phyloP scores from a whole-genome alignment of 495 filamentous ascomycete genomes.

The Pyrenula aspistea region DNA sequence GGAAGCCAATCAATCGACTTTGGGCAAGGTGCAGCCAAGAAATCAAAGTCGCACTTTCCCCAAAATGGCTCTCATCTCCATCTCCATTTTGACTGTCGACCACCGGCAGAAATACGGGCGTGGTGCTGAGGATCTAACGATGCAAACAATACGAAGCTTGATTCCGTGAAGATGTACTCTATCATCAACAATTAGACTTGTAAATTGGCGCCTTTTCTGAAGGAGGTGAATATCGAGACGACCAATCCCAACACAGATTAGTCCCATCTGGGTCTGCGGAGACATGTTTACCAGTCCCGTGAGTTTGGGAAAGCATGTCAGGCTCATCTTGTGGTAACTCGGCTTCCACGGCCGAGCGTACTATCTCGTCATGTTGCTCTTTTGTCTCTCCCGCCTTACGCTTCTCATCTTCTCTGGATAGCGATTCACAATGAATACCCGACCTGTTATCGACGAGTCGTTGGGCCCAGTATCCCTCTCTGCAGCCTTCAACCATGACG shows the following conservation, averaged over 20 bases:
- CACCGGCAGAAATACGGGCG: no score
- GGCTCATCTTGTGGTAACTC: not conserved
- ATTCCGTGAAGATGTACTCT: no score
- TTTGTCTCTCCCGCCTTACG: not conserved
- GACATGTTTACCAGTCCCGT: not conserved
- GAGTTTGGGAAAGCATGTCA: not conserved
- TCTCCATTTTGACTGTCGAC: no score
- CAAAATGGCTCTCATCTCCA: not conserved
- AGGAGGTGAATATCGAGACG: not conserved
- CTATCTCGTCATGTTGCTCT: not conserved
- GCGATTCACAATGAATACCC: constrained; percentile 65
- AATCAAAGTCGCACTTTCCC: not conserved
- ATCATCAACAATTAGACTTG: no score
- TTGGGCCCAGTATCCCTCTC: constrained; percentile 66
- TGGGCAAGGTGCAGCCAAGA: not conserved
- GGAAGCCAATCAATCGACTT: not conserved
- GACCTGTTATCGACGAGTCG: constrained; percentile 71
- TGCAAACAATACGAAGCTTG: no score
- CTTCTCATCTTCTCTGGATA: not conserved
- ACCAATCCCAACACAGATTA: not conserved
- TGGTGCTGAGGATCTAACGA: no score
- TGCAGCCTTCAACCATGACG: constrained; percentile 76
- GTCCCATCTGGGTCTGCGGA: not conserved
- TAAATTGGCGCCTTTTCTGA: no score
- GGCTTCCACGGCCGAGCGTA: not conserved